Base-by-base conservation (phyloP, 2,329 filamentous ascomycete species). In the Claviceps sp. region DNA sequence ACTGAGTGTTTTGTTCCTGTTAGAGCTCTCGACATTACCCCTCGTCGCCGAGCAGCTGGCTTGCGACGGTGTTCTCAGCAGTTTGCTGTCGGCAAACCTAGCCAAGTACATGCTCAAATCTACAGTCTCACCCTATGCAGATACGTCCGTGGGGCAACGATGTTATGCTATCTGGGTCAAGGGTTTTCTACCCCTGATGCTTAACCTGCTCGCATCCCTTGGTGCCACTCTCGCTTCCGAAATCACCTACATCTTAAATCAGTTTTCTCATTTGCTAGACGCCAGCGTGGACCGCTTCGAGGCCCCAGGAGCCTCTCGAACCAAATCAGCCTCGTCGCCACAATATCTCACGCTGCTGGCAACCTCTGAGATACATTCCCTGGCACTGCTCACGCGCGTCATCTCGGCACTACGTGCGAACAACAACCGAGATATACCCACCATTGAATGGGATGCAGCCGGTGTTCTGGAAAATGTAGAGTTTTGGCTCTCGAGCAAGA, bases 91-190 rank as follows among this genome's bases (percentile, higher is more conserved):
- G 1, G 87, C 89, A 49, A 90, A 85, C 55, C 72, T 97, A 19
- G 85, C 86, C 8, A 82, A 82, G 52, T 84, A 86, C 64, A 84
- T 95, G 66, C 82, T 87, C 10, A 82, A 84, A 47, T 67, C 73
- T 6, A 77, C 77, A 47, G 84, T 89, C 53, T 86, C 85, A 2
- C 89, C 90, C 0, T 89, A 94, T 56, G 85, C 93, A 45, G 78
- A 87, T 5, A 80, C 79, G 14, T 74, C 80, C 3, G 76, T 84
- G 1, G 70, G 78, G 0, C 80, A 82, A 56, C 82, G 91, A 26
- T 82, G 95, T 62, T 95, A 95, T 70, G 78, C 79, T 50, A 90
- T 97, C 61, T 98, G 93, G 93, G 81, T 82, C 19, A 85, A 87
- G 58, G 93, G 89, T 1, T 78, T 97, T 53, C 74, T 98, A 3